Evolutionary conservation across 129 eudicot species (phyloP).

Genomic region (Saussurea involucrata): DNA sequence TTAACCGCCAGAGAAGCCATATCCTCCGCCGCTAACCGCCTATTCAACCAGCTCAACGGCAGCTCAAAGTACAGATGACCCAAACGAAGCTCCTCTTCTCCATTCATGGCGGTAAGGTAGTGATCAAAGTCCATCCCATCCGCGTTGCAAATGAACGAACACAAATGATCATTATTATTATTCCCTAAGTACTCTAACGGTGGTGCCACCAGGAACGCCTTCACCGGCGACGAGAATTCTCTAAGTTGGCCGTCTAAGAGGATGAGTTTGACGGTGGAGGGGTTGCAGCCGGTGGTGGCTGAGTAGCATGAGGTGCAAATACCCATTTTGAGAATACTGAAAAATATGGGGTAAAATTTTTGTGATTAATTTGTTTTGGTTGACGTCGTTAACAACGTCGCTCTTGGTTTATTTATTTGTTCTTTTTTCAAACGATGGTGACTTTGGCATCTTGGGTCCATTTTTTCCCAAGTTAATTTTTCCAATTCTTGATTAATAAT

Average conservation of each 20-base stretch:
- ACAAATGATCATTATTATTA: background rate
- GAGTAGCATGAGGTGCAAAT: slow-evolving; percentile 37
- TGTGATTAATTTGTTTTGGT: background rate
- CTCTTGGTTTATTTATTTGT: slow-evolving; percentile 9
- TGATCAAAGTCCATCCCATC: slow-evolving; percentile 52
- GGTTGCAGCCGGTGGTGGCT: slow-evolving; percentile 6
- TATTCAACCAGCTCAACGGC: slow-evolving; percentile 30
- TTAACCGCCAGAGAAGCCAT: slow-evolving; percentile 56
- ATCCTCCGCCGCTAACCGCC: slow-evolving; percentile 43
- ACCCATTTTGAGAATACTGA: slow-evolving; percentile 21
- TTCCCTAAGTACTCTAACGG: background rate
- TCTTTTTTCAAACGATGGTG: slow-evolving; percentile 2
- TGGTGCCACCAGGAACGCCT: slow-evolving; percentile 19
- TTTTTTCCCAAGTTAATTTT: background rate
- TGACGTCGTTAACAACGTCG: slow-evolving; percentile 20
- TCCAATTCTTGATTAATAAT: background rate
- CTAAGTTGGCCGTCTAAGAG: slow-evolving; percentile 37
- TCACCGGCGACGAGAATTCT: slow-evolving; percentile 33
- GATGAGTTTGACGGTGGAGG: slow-evolving; percentile 36
- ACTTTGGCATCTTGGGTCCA: slow-evolving; percentile 10
- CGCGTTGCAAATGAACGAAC: slow-evolving; percentile 49
- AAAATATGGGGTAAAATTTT: background rate
- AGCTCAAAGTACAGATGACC: slow-evolving; percentile 56
- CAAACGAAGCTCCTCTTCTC: slow-evolving; percentile 36
- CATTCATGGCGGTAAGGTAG: slow-evolving; percentile 32